Conservation (phyloP, 805 yeast genomes). For the Hanseniaspora osmophila region DNA sequence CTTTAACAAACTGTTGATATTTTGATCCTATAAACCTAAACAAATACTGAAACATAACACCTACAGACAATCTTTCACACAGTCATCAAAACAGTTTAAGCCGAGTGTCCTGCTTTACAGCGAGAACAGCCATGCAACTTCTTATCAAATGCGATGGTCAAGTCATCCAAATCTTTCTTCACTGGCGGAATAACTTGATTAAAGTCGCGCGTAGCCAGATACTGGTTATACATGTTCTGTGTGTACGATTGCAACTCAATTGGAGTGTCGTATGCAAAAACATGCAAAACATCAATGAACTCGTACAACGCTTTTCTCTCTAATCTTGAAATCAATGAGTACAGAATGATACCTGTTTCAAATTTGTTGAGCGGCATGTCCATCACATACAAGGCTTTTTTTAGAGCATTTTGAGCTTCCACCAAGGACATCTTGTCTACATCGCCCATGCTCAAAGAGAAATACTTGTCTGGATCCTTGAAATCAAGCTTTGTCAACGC, state of each 20-base stretch:
- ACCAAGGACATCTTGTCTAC: conserved; percentile 19
- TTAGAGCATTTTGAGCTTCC: conserved; percentile 23
- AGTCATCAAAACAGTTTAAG: too few species aligned
- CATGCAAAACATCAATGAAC: conserved; percentile 22
- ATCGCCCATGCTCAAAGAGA: background rate
- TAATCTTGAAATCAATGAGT: conserved; percentile 15
- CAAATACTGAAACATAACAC: too few species aligned
- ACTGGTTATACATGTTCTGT: conserved; percentile 5
- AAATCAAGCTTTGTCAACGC: too few species aligned
- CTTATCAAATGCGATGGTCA: too few species aligned
- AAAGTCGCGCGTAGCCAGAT: background rate
- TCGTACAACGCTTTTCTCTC: conserved; percentile 18
- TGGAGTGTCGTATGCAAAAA: conserved; percentile 18
- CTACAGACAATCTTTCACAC: too few species aligned
- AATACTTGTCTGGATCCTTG: background rate
- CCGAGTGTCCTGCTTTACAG: too few species aligned
- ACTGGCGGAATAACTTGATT: background rate
- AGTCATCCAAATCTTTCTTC: too few species aligned
- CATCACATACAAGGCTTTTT: conserved; percentile 21
- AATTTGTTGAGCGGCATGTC: conserved; percentile 21
- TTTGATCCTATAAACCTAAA: too few species aligned
- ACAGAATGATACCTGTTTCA: conserved; percentile 14
- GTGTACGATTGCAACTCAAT: conserved; percentile 11
- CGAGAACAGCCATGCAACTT: too few species aligned
- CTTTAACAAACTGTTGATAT: too few species aligned